Conservation (phyloP, 192 early-diverging fungal species). For the Coemansia guatemalensis region DNA sequence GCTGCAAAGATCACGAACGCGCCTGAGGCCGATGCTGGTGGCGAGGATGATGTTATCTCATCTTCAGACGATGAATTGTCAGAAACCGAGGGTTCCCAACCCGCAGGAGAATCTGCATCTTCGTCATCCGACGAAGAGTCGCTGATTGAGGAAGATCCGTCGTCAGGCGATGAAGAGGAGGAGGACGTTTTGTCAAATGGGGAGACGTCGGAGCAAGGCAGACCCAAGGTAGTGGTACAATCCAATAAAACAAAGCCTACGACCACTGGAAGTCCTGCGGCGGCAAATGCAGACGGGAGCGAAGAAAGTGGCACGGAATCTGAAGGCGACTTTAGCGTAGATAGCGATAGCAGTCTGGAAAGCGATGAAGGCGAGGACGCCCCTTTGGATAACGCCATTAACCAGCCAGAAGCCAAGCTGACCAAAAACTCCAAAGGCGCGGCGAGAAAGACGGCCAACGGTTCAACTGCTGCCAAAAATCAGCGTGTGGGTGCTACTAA, state of each 20-base stretch:
- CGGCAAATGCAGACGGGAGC: background rate
- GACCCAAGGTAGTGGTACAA: slow-evolving; percentile 4
- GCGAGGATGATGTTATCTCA: background rate
- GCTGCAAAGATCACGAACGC: too few species aligned
- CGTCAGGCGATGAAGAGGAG: background rate
- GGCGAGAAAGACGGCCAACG: background rate
- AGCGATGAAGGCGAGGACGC: background rate
- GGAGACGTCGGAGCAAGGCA: background rate
- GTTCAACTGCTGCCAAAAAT: background rate
- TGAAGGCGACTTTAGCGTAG: slow-evolving; percentile 8
- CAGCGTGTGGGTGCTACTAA: background rate
- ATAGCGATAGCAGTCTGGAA: slow-evolving; percentile 26
- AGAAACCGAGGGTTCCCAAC: background rate
- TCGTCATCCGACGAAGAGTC: slow-evolving; percentile 1
- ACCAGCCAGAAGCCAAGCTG: background rate
- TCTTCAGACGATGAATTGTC: slow-evolving; percentile 8
- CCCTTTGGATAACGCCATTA: background rate
- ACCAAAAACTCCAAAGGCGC: background rate
- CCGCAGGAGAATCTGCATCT: background rate
- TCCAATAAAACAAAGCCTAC: background rate
- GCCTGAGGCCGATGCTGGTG: background rate
- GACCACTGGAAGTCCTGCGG: background rate
- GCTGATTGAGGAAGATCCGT: background rate
- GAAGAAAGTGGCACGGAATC: slow-evolving; percentile 2
- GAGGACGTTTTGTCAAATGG: background rate